phyloP scores from a whole-genome alignment of 306 rosid genomes.

The Fagus crenata region DNA sequence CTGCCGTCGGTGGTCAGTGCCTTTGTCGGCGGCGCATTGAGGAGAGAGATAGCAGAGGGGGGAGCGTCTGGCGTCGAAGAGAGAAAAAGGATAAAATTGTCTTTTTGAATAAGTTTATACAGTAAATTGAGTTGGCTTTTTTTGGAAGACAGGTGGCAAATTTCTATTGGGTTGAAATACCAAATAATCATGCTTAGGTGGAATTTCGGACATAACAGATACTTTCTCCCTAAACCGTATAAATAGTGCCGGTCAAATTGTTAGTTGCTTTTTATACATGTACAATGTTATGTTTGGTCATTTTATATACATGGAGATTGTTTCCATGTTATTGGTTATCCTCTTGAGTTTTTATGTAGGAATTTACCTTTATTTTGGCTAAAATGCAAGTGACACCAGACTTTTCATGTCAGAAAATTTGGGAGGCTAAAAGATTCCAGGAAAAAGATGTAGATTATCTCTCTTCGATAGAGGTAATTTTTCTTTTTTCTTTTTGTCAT shows the following conservation, averaged over 20 bases:
- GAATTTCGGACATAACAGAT: no score
- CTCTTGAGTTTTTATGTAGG: slow-evolving; percentile 1
- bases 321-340: slow-evolving; percentile 8
- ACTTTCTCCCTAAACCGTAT: no score
- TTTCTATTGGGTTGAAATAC: no score
- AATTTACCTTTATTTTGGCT: slow-evolving; percentile 7
- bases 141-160: no score
- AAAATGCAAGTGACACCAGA: slow-evolving; percentile 22
- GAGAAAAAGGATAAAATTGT: no score
- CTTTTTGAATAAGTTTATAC: no score
- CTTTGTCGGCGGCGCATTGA: no score
- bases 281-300: neutral
- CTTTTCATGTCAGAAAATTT: slow-evolving; percentile 70
- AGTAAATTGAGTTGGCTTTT: no score
- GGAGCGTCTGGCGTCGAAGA: no score
- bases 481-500: slow-evolving; percentile 3
- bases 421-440: slow-evolving; percentile 56
- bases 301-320: slow-evolving; percentile 12
- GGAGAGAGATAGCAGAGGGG: no score
- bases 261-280: slow-evolving; percentile 7
- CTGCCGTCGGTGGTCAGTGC: no score
- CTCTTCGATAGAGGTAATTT: slow-evolving; percentile 86
- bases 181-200: no score
- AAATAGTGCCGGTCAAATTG: neutral
- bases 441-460: slow-evolving; percentile 91